phyloP scores from a whole-genome alignment of 495 filamentous ascomycete species.

The Astrothelium subdiscretum region DNA sequence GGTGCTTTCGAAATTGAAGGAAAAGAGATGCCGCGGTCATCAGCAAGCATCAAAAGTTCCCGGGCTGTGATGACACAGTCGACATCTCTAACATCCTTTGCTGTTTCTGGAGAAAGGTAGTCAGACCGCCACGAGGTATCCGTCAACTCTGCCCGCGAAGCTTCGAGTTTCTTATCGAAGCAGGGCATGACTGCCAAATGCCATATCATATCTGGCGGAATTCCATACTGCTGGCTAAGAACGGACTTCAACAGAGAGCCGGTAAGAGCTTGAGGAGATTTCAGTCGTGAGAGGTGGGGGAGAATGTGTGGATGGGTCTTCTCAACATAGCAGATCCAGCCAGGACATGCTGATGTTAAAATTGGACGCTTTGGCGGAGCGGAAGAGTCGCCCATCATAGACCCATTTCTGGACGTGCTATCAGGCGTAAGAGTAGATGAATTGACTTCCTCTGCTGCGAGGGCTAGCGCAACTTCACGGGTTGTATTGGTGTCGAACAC shows the following conservation, averaged over 20 bases:
- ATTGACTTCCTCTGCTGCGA: constrained; percentile 65
- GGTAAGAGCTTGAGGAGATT: constrained; percentile 85
- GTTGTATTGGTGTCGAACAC: constrained; percentile 76
- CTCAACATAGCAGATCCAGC: constrained; percentile 98
- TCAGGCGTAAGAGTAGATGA: constrained; percentile 11
- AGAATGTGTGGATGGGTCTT: constrained; percentile 91
- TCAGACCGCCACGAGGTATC: constrained; percentile 53
- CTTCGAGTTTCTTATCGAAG: constrained; percentile 98
- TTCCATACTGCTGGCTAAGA: constrained; percentile 54
- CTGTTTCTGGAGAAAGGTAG: constrained; percentile 5
- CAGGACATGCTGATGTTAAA: constrained; percentile 82
- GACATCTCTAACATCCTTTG: constrained; percentile 63
- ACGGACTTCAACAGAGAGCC: constrained; percentile 83
- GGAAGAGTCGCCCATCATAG: constrained; percentile 1
- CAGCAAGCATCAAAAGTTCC: constrained; percentile 79
- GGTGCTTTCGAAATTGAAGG: constrained; percentile 51
- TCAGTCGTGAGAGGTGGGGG: constrained; percentile 79
- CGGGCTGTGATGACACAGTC: constrained; percentile 96
- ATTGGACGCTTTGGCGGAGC: constrained; percentile 54
- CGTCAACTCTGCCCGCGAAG: constrained; percentile 84
- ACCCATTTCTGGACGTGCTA: constrained; percentile 15
- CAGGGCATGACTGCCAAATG: constrained; percentile 94
- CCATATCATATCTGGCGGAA: constrained; percentile 76
- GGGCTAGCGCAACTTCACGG: constrained; percentile 62
- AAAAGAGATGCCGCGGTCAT: constrained; percentile 63